Evolutionary conservation across 208 protist species (phyloP).

Genomic region (Leishmania tropica): DNA sequence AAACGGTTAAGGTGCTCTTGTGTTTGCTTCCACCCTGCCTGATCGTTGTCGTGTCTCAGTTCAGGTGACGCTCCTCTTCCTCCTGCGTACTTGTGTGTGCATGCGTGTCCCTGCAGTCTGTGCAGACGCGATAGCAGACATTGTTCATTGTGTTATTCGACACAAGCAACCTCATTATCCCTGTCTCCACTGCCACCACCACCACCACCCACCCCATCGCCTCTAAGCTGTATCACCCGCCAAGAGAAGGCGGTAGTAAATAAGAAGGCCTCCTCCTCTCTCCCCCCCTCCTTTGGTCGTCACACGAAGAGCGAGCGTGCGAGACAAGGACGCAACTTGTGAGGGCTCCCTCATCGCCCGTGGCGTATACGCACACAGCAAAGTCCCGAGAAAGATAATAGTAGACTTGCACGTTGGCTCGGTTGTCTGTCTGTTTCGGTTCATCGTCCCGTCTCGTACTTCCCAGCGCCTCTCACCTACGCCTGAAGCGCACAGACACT

Average conservation of each 20-base stretch:
- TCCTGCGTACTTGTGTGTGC: conserved; percentile 8
- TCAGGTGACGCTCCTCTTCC: not conserved
- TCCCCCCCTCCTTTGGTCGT: not conserved
- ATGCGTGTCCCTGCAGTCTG: not conserved
- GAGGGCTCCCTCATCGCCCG: not conserved
- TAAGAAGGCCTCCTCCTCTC: not conserved
- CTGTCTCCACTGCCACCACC: not conserved
- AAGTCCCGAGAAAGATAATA: not conserved
- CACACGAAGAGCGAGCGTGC: not conserved
- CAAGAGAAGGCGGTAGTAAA: not conserved
- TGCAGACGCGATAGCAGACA: not conserved
- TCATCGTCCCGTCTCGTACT: too few relatives aligned
- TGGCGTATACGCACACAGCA: not conserved
- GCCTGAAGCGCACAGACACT: not conserved
- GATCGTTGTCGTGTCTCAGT: not conserved
- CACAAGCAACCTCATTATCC: not conserved
- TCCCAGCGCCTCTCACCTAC: not conserved
- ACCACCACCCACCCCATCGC: not conserved
- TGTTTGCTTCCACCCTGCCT: not conserved
- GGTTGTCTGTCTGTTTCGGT: not conserved
- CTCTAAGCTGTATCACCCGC: not conserved
- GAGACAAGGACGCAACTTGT: not conserved
- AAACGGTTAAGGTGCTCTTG: not conserved
- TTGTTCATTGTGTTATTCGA: conserved; percentile 9
- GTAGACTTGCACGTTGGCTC: not conserved